These are phyloP conservation scores for Anacardium occidentale DNA, from an alignment of 345 rosid genomes.

Conservation along the genomic window DNA sequence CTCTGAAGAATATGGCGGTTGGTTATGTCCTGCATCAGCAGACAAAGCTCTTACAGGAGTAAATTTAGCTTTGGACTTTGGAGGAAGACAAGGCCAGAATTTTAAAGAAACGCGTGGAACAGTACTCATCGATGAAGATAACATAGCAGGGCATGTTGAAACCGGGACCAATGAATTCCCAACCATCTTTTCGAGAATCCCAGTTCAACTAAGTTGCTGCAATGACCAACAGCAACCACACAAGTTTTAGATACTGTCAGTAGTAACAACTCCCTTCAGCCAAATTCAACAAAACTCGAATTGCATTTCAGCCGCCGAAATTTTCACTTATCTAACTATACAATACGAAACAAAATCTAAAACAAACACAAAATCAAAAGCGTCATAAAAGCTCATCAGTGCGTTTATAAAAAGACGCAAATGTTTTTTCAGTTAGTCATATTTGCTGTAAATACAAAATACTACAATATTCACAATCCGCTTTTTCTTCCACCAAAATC, in stretches of 20 bases:
- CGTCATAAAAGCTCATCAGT: background rate
- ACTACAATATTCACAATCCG: background rate
- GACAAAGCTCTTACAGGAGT: constrained; percentile 49
- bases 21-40: constrained; percentile 46
- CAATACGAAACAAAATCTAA: background rate
- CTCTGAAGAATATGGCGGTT: constrained; percentile 45
- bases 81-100: constrained; percentile 53
- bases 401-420: too few relatives aligned
- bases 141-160: constrained; percentile 38
- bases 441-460: background rate
- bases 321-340: constrained; percentile 6
- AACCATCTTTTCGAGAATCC: constrained; percentile 39
- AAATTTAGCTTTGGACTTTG: constrained; percentile 42
- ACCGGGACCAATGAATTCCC: constrained; percentile 44
- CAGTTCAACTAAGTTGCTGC: constrained; percentile 13
- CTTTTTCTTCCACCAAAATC: too few relatives aligned
- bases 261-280: background rate
- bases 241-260: background rate
- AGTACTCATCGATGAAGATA: constrained; percentile 37
- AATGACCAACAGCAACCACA: background rate
- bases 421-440: too few relatives aligned
- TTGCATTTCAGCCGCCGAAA: constrained; percentile 2
- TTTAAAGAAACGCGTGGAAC: constrained; percentile 32
- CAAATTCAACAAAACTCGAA: background rate
- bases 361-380: background rate